These are phyloP conservation scores for Hypoxylon fragiforme DNA, from an alignment of 495 filamentous ascomycete genomes.

Conservation along the genomic window DNA sequence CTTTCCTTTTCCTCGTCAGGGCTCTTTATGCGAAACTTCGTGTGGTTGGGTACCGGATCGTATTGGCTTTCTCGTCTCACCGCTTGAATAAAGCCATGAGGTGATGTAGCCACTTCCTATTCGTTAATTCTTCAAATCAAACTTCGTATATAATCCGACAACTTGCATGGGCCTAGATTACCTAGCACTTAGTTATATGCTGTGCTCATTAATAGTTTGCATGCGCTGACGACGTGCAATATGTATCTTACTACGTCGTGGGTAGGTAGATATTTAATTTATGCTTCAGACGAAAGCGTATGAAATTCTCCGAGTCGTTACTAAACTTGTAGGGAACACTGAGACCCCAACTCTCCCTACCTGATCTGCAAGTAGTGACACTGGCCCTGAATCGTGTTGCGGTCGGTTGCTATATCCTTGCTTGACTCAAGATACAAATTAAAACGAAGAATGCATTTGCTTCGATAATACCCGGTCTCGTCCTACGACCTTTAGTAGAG, in stretches of 20 bases:
- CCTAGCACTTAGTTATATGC: neutral
- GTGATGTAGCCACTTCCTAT: slow-evolving; percentile 17
- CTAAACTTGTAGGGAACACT: slow-evolving; percentile 3
- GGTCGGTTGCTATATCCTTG: slow-evolving; percentile 8
- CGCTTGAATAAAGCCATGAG: slow-evolving; percentile 26
- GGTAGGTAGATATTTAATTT: no score
- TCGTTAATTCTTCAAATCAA: slow-evolving; percentile 7
- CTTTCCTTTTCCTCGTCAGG: neutral
- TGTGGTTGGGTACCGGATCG: slow-evolving; percentile 15
- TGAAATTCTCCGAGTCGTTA: slow-evolving; percentile 1
- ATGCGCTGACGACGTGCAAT: slow-evolving; percentile 23
- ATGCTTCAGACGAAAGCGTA: slow-evolving; percentile 6
- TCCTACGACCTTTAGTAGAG: neutral
- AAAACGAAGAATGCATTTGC: no score
- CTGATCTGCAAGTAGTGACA: slow-evolving; percentile 15
- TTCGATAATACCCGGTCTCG: slow-evolving; percentile 1
- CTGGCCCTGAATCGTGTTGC: slow-evolving; percentile 6
- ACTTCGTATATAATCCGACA: slow-evolving; percentile 15
- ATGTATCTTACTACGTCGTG: slow-evolving; percentile 12
- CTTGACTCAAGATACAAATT: no score
- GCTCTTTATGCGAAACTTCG: slow-evolving; percentile 1
- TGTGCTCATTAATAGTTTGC: neutral
- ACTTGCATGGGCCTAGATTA: slow-evolving; percentile 2
- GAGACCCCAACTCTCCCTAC: slow-evolving; percentile 6
- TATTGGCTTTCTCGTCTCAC: slow-evolving; percentile 24